A percentile compares a stretch with the other conserved stretches of the same genome.
These are phyloP conservation scores for Alisma plantagoaquatica DNA, from an alignment of 106 monocot genomes.

Conservation along the genomic window DNA sequence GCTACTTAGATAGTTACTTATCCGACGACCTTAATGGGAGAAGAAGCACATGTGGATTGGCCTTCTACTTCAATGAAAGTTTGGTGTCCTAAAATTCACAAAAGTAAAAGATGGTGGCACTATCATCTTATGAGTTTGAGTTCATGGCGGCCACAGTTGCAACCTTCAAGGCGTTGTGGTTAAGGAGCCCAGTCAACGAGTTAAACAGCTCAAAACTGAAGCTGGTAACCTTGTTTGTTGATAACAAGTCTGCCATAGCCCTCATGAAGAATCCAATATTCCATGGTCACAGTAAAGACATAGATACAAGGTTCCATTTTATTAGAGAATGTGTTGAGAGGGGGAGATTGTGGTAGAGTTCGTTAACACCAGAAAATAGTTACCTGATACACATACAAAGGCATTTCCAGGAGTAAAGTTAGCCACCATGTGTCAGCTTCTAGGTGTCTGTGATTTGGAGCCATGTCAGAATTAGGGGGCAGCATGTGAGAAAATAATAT, in stretches of 20 bases:
- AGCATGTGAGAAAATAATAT: constrained; percentile 1
- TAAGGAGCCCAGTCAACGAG: constrained; percentile 1
- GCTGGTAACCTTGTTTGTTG: neutral
- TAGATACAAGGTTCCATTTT: constrained; percentile 8
- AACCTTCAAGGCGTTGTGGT: constrained; percentile 7
- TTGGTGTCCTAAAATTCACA: no score
- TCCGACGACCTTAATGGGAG: no score
- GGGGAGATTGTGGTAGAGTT: neutral
- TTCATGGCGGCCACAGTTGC: neutral
- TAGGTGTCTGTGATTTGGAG: neutral
- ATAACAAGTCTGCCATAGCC: constrained; percentile 3
- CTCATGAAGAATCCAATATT: constrained; percentile 5
- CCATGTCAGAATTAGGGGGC: constrained; percentile 4
- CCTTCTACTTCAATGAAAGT: no score
- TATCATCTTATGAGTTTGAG: constrained; percentile 5
- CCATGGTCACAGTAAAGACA: constrained; percentile 7
- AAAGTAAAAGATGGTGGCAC: neutral
- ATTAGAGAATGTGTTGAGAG: constrained; percentile 10
- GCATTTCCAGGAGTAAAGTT: constrained; percentile 1
- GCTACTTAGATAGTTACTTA: no score
- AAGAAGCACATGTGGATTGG: no score
- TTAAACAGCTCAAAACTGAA: neutral
- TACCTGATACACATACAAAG: constrained; percentile 8
- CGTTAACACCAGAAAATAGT: neutral
- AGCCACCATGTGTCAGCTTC: neutral